Evolutionary conservation across 257 asterid genomes (phyloP), one percentile per base, ranked within the genome.

Genomic region (Perilla frutescens): DNA sequence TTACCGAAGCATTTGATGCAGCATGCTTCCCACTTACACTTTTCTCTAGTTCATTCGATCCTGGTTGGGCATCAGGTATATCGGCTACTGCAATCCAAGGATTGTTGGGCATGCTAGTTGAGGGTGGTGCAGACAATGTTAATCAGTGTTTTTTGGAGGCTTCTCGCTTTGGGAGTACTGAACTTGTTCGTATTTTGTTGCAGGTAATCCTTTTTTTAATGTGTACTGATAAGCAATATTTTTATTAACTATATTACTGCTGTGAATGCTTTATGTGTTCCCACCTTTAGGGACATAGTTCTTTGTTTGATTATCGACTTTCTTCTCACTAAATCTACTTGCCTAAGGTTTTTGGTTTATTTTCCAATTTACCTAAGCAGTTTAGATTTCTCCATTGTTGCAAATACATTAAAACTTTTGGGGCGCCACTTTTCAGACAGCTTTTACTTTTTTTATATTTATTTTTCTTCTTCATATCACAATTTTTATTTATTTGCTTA

Each of bases 1-100:
- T 90, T 77, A 92, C 99, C 0, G 99, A 95, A 85, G 99, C 99
- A 69, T 95, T 95, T 83, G 99, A 95, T 76, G 99, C 99, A n/a
- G 98, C 98, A 66, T 95, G 99, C 86, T 95, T 95, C 81, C 99
- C 99, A 0, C 96, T 95, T 59, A 95, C 99, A 1, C 97, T 92
- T 69, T 95, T 95, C 87, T 95, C 98, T 77, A 89, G 96, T 76
- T 90, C 99, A 29, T 92, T 89, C 77, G 98, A 95, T 80, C 97
- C 96, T 74, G 98, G 97, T 45, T 95, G 99, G 99, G 96, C 98
- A 36, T 89, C 99, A 53, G 96, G 98, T 77, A 84, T 91, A 84
- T 90, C 99, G 69, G 96, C 99, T 69, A 89, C 92, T 74, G 92
- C 94, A 60, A 84, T 95, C 72, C 97, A 95, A 77, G 98, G 99